Conservation (phyloP, 306 rosid genomes). For the Potentilla sterilis region DNA sequence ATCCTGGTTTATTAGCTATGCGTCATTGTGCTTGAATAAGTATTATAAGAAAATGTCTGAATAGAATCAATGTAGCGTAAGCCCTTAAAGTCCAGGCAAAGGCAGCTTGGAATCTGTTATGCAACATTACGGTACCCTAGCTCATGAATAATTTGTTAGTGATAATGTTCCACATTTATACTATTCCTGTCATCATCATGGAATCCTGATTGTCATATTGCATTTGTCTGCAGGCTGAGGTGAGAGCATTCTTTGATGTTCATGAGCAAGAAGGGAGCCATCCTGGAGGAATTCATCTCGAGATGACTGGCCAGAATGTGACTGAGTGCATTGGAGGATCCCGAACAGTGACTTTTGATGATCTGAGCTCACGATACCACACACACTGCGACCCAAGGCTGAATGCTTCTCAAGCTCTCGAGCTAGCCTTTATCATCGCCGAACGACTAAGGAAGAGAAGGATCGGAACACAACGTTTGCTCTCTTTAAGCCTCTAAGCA, state of each 20-base stretch:
- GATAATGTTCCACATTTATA: background rate
- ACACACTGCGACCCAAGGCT: constrained; percentile 78
- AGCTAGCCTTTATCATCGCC: constrained; percentile 64
- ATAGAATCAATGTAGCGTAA: background rate
- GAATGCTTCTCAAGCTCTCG: constrained; percentile 78
- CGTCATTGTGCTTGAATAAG: background rate
- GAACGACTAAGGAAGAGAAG: constrained; percentile 75
- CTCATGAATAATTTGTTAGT: background rate
- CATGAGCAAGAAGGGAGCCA: constrained; percentile 86
- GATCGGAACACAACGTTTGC: constrained; percentile 41
- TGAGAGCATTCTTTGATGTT: constrained; percentile 75
- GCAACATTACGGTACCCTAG: background rate
- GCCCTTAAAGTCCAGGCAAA: background rate
- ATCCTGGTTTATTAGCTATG: background rate
- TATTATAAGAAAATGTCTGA: background rate
- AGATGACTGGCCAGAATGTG: constrained; percentile 81
- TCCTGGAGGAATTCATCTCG: constrained; percentile 71
- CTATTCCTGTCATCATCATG: background rate
- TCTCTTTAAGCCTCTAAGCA: constrained; percentile 30
- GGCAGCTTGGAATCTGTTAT: background rate
- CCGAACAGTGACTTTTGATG: constrained; percentile 64
- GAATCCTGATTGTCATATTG: background rate
- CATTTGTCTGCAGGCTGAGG: constrained; percentile 54
- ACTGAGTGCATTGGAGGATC: constrained; percentile 86
- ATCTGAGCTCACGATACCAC: constrained; percentile 72